Evolutionary conservation across 1,139 yeast species (phyloP).

Genomic region (Zhuliangozyma blackwelliae): DNA sequence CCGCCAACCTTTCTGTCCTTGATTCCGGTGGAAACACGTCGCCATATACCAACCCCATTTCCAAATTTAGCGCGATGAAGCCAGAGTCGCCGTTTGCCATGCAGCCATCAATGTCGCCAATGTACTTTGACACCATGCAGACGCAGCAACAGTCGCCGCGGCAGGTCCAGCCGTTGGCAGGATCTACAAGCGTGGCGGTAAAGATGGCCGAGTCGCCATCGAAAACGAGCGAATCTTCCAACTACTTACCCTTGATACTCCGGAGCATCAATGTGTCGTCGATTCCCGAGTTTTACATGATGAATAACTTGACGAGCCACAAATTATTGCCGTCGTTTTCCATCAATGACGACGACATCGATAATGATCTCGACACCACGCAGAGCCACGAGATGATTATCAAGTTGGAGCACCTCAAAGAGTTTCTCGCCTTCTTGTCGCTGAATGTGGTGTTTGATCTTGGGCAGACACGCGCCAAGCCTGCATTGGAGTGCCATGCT

Average conservation of each 20-base stretch:
- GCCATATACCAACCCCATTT: slow-evolving; percentile 16
- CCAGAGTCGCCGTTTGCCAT: slow-evolving; percentile 28
- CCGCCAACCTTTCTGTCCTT: neutral
- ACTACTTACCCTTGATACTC: slow-evolving; percentile 60
- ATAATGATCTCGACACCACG: slow-evolving; percentile 27
- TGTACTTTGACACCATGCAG: slow-evolving; percentile 14
- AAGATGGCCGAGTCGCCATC: slow-evolving; percentile 6
- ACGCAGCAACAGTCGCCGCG: slow-evolving; percentile 9
- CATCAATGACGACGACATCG: slow-evolving; percentile 30
- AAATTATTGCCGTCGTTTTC: slow-evolving; percentile 24
- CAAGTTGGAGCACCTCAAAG: slow-evolving; percentile 25
- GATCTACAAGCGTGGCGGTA: neutral
- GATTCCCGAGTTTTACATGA: slow-evolving; percentile 50
- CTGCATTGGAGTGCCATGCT: slow-evolving; percentile 13
- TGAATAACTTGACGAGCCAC: slow-evolving; percentile 25
- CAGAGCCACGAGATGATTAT: slow-evolving; percentile 30
- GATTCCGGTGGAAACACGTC: slow-evolving; percentile 23
- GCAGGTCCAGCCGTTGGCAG: slow-evolving; percentile 1
- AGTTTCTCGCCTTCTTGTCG: slow-evolving; percentile 29
- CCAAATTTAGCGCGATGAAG: slow-evolving; percentile 14
- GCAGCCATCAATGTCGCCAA: slow-evolving; percentile 17
- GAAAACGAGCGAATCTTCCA: slow-evolving; percentile 35
- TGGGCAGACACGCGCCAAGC: slow-evolving; percentile 22
- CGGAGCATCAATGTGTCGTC: slow-evolving; percentile 58
- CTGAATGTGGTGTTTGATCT: slow-evolving; percentile 36